Evolutionary conservation across 2,329 filamentous ascomycete genomes (phyloP).

Genomic region (Fusarium staphyleae): DNA sequence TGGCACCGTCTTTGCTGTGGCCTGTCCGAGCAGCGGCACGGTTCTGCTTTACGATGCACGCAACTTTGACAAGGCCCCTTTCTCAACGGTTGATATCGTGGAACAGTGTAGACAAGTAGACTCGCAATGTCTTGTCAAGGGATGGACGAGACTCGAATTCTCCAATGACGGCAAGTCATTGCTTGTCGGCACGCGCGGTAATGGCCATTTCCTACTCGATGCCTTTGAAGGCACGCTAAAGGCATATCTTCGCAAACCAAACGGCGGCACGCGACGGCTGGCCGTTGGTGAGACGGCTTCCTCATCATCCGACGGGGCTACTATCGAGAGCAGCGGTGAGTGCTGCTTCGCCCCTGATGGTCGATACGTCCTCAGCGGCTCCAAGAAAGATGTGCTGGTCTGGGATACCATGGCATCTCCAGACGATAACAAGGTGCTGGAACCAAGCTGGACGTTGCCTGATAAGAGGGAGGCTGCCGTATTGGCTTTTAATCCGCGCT

Average conservation of each 20-base stretch:
- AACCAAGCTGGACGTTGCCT: conserved; percentile 69
- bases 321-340: conserved; percentile 72
- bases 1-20: conserved; percentile 89
- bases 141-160: conserved; percentile 93
- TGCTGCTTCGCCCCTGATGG: conserved; percentile 91
- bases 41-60: conserved; percentile 91
- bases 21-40: conserved; percentile 78
- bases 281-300: conserved; percentile 59
- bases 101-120: conserved; percentile 59
- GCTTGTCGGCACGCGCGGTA: conserved; percentile 82
- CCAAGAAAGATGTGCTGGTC: conserved; percentile 74
- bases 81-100: conserved; percentile 82
- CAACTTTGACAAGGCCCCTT: conserved; percentile 91
- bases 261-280: conserved; percentile 59
- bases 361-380: conserved; percentile 85
- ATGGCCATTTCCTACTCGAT: conserved; percentile 91
- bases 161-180: conserved; percentile 93
- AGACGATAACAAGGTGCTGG: conserved; percentile 64
- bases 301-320: conserved; percentile 47
- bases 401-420: conserved; percentile 78
- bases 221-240: conserved; percentile 85
- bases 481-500: conserved; percentile 87
- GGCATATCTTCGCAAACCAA: conserved; percentile 71
- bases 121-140: conserved; percentile 65
- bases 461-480: conserved; percentile 75